Percentiles rank a stretch among this genome's conserved stretches.
These are phyloP conservation scores for Pythium utonaiense DNA, from an alignment of 352 stramenopile genomes.

Conservation along the genomic window DNA sequence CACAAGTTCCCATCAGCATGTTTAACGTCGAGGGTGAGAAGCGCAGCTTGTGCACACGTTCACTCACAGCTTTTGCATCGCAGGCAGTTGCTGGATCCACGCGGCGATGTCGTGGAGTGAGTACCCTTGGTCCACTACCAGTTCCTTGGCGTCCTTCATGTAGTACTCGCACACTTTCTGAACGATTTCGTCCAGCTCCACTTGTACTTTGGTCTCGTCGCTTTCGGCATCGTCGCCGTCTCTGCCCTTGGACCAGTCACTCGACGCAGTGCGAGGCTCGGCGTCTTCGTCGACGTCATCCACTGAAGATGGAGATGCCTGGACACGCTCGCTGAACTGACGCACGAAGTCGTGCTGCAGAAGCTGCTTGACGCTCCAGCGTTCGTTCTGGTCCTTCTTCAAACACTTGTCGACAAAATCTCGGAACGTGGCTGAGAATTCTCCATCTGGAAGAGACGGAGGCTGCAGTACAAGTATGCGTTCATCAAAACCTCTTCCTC, in stretches of 20 bases:
- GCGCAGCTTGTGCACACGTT: neutral
- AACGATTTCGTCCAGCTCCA: slow-evolving; percentile 76
- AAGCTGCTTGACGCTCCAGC: slow-evolving; percentile 79
- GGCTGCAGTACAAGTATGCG: slow-evolving; percentile 28
- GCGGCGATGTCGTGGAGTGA: slow-evolving; percentile 63
- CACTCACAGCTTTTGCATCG: slow-evolving; percentile 79
- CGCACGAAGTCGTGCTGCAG: slow-evolving; percentile 67
- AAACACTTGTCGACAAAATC: slow-evolving; percentile 83
- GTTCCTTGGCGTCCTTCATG: slow-evolving; percentile 73
- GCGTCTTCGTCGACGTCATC: slow-evolving; percentile 27
- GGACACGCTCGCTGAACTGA: slow-evolving; percentile 27
- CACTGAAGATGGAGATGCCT: slow-evolving; percentile 10
- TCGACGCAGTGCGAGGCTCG: slow-evolving; percentile 19
- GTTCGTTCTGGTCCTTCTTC: slow-evolving; percentile 72
- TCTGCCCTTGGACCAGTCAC: slow-evolving; percentile 20
- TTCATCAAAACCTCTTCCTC: neutral
- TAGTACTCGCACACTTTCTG: slow-evolving; percentile 75
- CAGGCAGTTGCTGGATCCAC: slow-evolving; percentile 75
- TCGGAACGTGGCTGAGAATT: slow-evolving; percentile 72
- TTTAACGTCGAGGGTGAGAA: no score
- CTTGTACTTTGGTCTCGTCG: slow-evolving; percentile 60
- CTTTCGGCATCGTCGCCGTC: slow-evolving; percentile 17
- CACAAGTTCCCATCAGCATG: neutral
- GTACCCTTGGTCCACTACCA: slow-evolving; percentile 64
- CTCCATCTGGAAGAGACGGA: slow-evolving; percentile 53